Conservation (phyloP, 441 rosid genomes). For the Adansonia madagascariensis region DNA sequence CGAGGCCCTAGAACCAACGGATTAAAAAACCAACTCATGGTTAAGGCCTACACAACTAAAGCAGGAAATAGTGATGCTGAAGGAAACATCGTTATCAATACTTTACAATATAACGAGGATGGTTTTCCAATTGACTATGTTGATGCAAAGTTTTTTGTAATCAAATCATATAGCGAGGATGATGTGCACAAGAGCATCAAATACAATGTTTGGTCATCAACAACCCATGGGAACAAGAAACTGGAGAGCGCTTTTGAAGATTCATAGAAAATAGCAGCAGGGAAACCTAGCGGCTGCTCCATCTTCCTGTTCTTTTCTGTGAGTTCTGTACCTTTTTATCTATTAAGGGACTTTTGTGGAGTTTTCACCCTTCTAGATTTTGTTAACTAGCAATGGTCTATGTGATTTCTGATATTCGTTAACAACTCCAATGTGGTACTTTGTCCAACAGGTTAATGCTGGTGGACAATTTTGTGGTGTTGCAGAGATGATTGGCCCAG, state of each 20-base stretch:
- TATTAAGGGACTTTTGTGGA: not conserved
- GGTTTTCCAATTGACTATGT: slow-evolving; percentile 60
- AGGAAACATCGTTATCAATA: slow-evolving; percentile 61
- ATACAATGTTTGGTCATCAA: slow-evolving; percentile 90
- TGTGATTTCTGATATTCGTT: not conserved
- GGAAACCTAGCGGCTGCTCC: slow-evolving; percentile 56
- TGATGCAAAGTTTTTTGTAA: slow-evolving; percentile 79
- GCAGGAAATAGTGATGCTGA: slow-evolving; percentile 59
- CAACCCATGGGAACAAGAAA: slow-evolving; percentile 92
- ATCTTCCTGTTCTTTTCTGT: slow-evolving; percentile 86
- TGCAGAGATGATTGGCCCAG: slow-evolving; percentile 91
- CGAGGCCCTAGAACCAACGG: slow-evolving; percentile 64
- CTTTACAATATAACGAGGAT: slow-evolving; percentile 71
- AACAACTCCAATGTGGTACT: slow-evolving; percentile 23
- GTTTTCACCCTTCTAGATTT: not conserved
- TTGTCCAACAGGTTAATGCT: slow-evolving; percentile 68
- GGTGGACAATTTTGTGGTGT: slow-evolving; percentile 94
- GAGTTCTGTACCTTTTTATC: slow-evolving; percentile 36
- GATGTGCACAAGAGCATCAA: slow-evolving; percentile 97
- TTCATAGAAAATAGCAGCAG: slow-evolving; percentile 59
- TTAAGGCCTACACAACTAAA: slow-evolving; percentile 63
- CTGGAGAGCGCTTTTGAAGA: slow-evolving; percentile 71
- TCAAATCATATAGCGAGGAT: slow-evolving; percentile 93
- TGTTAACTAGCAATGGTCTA: not conserved
- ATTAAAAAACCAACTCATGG: slow-evolving; percentile 56